phyloP scores from a whole-genome alignment of 2,329 filamentous ascomycete species.

The Pseudocercospora eumusae region DNA sequence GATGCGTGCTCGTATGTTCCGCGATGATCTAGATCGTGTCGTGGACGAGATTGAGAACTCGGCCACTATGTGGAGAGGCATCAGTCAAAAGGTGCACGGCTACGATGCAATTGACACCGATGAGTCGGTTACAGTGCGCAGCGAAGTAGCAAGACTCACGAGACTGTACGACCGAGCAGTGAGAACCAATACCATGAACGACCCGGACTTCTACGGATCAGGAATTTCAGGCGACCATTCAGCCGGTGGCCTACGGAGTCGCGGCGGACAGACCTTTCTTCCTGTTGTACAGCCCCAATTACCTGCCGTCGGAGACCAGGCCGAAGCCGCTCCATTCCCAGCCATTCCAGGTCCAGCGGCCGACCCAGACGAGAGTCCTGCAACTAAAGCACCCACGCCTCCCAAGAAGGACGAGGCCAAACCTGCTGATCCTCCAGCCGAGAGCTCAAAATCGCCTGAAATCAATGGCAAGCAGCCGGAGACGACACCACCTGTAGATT shows the following conservation, averaged over 20 bases:
- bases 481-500: neutral
- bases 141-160: conserved; percentile 41
- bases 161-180: conserved; percentile 44
- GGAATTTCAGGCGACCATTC: conserved; percentile 30
- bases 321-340: conserved; percentile 16
- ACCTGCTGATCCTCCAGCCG: neutral
- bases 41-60: conserved; percentile 48
- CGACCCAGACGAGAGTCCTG: conserved; percentile 37
- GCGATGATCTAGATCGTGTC: conserved; percentile 45
- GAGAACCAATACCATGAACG: conserved; percentile 43
- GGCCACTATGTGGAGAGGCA: conserved; percentile 49
- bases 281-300: conserved; percentile 15
- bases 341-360: conserved; percentile 14
- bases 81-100: conserved; percentile 46
- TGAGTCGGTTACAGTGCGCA: conserved; percentile 46
- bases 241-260: conserved; percentile 30
- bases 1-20: conserved; percentile 45
- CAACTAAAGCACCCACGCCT: conserved; percentile 24
- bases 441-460: conserved; percentile 2
- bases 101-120: conserved; percentile 51
- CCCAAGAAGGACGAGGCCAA: conserved; percentile 19
- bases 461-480: conserved; percentile 11
- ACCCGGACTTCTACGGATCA: conserved; percentile 45
- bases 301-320: conserved; percentile 13
- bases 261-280: conserved; percentile 23